phyloP scores from a whole-genome alignment of 768 basidiomycete species.

The Naganishia kalamii region DNA sequence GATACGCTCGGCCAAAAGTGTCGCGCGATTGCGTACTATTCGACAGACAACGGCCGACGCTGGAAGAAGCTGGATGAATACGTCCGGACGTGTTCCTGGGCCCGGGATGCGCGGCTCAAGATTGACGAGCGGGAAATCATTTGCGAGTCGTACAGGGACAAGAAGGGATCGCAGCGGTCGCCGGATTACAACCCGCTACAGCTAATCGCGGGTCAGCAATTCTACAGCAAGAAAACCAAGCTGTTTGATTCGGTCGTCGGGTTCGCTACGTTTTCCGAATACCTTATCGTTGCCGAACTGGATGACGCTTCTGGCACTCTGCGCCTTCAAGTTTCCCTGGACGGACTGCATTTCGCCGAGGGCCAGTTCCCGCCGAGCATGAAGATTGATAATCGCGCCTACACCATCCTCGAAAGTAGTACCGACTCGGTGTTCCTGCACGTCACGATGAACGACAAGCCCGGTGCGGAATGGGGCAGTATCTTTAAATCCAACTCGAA shows the following conservation, averaged over 20 bases:
- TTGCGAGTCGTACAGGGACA: slow-evolving; percentile 79
- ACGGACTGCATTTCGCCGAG: slow-evolving; percentile 74
- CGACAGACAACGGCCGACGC: slow-evolving; percentile 64
- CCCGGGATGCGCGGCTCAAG: slow-evolving; percentile 66
- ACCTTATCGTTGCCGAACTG: slow-evolving; percentile 89
- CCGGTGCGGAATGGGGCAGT: slow-evolving; percentile 74
- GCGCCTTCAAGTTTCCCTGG: slow-evolving; percentile 83
- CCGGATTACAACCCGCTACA: slow-evolving; percentile 66
- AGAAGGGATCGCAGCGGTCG: slow-evolving; percentile 66
- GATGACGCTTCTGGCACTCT: slow-evolving; percentile 52
- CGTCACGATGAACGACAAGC: slow-evolving; percentile 78
- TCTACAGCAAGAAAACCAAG: slow-evolving; percentile 63
- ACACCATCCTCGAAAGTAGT: slow-evolving; percentile 88
- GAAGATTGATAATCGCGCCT: slow-evolving; percentile 84
- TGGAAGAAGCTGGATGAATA: slow-evolving; percentile 79
- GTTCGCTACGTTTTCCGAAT: slow-evolving; percentile 87
- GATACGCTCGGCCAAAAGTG: slow-evolving; percentile 54
- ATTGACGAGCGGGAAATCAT: slow-evolving; percentile 82
- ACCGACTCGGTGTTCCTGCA: slow-evolving; percentile 92
- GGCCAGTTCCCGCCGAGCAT: slow-evolving; percentile 86
- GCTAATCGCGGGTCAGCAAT: slow-evolving; percentile 69
- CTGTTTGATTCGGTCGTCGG: slow-evolving; percentile 85
- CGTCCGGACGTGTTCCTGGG: slow-evolving; percentile 87
- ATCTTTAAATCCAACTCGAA: slow-evolving; percentile 85
- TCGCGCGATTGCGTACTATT: slow-evolving; percentile 67